These are phyloP conservation scores for Binderoboletus segoi DNA, from an alignment of 1,284 basidiomycete genomes.

Conservation along the genomic window DNA sequence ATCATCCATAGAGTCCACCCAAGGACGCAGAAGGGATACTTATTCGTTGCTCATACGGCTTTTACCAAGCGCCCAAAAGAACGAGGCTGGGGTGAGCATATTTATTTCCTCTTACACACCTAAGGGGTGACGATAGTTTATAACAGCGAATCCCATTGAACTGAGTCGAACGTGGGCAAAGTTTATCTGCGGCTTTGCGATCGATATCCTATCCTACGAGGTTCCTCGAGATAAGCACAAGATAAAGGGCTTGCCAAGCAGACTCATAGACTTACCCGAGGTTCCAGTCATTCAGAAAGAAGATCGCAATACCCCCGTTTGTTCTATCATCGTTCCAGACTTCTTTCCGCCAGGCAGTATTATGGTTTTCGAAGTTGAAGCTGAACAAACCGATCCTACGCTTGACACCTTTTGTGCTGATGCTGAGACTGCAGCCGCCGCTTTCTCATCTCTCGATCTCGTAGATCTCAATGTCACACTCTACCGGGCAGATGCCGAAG, in stretches of 20 bases:
- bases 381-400: constrained; percentile 64
- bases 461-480: constrained; percentile 88
- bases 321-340: constrained; percentile 82
- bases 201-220: constrained; percentile 70
- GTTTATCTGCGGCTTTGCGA: constrained; percentile 78
- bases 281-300: constrained; percentile 63
- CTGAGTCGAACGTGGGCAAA: constrained; percentile 77
- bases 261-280: constrained; percentile 63
- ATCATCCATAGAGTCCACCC: constrained; percentile 90
- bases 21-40: constrained; percentile 85
- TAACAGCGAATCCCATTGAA: constrained; percentile 77
- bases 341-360: constrained; percentile 91
- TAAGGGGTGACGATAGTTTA: constrained; percentile 1
- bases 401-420: constrained; percentile 74
- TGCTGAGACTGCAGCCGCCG: constrained; percentile 68
- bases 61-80: constrained; percentile 80
- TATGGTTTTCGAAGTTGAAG: constrained; percentile 85
- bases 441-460: constrained; percentile 75
- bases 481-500: constrained; percentile 86
- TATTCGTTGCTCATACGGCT: constrained; percentile 88
- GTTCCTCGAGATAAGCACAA: constrained; percentile 54
- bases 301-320: constrained; percentile 61
- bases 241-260: constrained; percentile 75
- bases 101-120: background rate
- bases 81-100: constrained; percentile 67